Evolutionary conservation across 148 eudicot genomes (phyloP).

Genomic region (Rhododendron ferrugineum): DNA sequence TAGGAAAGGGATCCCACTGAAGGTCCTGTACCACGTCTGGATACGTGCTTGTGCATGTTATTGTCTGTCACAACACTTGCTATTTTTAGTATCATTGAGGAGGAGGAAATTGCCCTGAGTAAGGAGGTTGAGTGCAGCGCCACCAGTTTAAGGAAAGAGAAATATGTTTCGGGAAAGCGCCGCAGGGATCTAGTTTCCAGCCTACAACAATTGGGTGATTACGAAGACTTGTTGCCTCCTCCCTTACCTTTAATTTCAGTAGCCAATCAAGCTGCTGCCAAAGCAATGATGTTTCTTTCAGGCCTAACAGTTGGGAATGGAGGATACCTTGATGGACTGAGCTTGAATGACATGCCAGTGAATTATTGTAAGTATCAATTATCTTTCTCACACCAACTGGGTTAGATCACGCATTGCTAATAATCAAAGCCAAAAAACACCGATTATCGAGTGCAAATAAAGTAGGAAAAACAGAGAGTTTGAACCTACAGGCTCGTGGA

Average conservation of each 20-base stretch:
- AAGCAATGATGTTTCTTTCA: conserved; percentile 75
- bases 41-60: conserved; percentile 84
- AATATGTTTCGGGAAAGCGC: conserved; percentile 33
- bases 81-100: conserved; percentile 59
- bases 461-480: neutral
- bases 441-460: neutral
- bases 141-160: conserved; percentile 26
- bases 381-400: conserved; percentile 7
- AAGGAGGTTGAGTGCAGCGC: conserved; percentile 31
- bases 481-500: neutral
- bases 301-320: conserved; percentile 50
- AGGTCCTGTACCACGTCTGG: conserved; percentile 94
- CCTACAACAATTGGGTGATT: conserved; percentile 73
- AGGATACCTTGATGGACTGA: conserved; percentile 68
- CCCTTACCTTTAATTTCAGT: conserved; percentile 47
- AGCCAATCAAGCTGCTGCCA: conserved; percentile 92
- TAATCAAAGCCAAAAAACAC: no score
- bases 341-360: conserved; percentile 60
- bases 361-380: conserved; percentile 59
- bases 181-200: conserved; percentile 64
- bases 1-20: conserved; percentile 87
- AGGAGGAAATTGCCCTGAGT: conserved; percentile 45
- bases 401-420: neutral
- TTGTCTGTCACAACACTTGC: conserved; percentile 67
- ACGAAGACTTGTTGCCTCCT: conserved; percentile 72